These are phyloP conservation scores for Fusarium sp. DNA, from an alignment of 2,329 filamentous ascomycete genomes.

Conservation along the genomic window DNA sequence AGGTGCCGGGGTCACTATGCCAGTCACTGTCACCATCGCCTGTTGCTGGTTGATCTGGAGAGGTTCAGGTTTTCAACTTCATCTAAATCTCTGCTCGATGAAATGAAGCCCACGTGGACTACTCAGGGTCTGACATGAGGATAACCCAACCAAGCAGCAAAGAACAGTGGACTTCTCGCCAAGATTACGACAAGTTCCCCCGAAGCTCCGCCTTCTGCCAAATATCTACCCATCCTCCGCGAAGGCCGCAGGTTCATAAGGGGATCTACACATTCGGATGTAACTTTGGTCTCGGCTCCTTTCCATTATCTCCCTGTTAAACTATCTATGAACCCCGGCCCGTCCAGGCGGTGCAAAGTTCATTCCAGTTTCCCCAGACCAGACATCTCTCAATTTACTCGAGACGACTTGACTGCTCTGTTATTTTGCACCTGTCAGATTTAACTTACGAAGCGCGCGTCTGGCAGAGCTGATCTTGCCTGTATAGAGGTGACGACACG, in stretches of 20 bases:
- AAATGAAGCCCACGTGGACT: constrained; percentile 1
- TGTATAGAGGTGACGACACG: background rate
- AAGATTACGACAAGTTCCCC: background rate
- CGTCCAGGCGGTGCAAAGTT: constrained; percentile 9
- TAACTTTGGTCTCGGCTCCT: constrained; percentile 6
- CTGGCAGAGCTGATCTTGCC: constrained; percentile 8
- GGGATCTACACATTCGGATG: constrained; percentile 23
- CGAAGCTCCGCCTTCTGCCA: background rate
- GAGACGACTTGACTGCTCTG: background rate
- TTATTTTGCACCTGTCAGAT: constrained; percentile 20
- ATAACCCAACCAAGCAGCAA: background rate
- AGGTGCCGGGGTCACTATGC: background rate
- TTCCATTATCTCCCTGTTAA: background rate
- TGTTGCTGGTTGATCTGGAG: constrained; percentile 10
- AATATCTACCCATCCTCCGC: constrained; percentile 8
- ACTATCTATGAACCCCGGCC: background rate
- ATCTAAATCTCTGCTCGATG: constrained; percentile 13
- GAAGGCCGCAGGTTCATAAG: constrained; percentile 8
- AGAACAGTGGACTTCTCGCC: background rate
- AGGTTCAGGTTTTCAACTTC: constrained; percentile 1
- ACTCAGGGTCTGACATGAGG: background rate
- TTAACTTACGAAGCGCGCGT: constrained; percentile 11
- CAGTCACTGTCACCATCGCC: constrained; percentile 2
- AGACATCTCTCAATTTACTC: constrained; percentile 14
- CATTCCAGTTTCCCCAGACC: constrained; percentile 31